Evolutionary conservation across 352 stramenopile species (phyloP).

Genomic region (Stramenopiles sp.): DNA sequence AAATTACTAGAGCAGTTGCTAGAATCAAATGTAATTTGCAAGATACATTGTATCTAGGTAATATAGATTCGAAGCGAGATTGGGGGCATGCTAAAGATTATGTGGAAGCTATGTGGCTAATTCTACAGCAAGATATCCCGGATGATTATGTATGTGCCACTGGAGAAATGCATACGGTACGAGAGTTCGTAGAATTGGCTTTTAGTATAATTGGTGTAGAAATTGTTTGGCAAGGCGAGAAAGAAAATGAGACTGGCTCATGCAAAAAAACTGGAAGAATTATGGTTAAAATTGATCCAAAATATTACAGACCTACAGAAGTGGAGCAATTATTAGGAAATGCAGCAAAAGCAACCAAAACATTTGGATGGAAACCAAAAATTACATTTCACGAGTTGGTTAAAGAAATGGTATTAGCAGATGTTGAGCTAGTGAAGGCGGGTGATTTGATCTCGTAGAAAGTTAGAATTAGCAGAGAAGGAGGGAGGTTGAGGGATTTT

Average conservation of each 20-base stretch:
- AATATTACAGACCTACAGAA: constrained; percentile 93
- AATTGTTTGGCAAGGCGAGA: constrained; percentile 69
- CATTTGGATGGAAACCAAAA: constrained; percentile 70
- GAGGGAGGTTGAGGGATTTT: no score
- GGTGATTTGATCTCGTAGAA: no score
- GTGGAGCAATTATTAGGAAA: constrained; percentile 89
- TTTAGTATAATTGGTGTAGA: constrained; percentile 63
- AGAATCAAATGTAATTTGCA: constrained; percentile 69
- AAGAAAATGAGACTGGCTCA: constrained; percentile 33
- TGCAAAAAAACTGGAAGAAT: constrained; percentile 76
- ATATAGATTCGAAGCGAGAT: constrained; percentile 89
- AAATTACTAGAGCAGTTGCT: constrained; percentile 86
- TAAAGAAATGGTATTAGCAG: constrained; percentile 81
- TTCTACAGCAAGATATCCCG: constrained; percentile 73
- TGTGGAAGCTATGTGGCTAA: constrained; percentile 96
- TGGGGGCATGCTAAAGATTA: constrained; percentile 97
- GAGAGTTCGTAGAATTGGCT: constrained; percentile 89
- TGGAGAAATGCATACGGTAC: constrained; percentile 89
- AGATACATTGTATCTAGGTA: constrained; percentile 86
- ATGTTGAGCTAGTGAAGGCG: constrained; percentile 41
- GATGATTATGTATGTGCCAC: constrained; percentile 80
- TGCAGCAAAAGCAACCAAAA: constrained; percentile 64
- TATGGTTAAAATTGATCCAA: constrained; percentile 79
- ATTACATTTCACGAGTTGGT: constrained; percentile 77
- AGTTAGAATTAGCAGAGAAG: no score